Evolutionary conservation across 176 grass and related monocot genomes (phyloP).

Genomic region (Ensete glaucum): DNA sequence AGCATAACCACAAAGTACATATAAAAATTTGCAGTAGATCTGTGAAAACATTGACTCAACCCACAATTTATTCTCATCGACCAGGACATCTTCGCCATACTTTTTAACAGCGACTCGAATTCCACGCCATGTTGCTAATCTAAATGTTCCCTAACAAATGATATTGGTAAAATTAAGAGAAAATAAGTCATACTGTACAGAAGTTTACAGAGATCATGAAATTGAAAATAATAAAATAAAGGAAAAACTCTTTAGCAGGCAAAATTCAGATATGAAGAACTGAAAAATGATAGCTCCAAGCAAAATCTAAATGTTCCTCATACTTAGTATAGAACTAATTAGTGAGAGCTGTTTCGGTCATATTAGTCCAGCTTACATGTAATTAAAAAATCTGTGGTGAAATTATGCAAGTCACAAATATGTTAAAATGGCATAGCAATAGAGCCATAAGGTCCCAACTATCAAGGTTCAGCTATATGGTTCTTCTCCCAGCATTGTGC

Average conservation of each 20-base stretch:
- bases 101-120: conserved; percentile 86
- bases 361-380: neutral
- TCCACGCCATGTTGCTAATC: conserved; percentile 79
- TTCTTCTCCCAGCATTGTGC: neutral
- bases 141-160: conserved; percentile 62
- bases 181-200: neutral
- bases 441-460: neutral
- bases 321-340: neutral
- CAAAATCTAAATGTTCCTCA: neutral
- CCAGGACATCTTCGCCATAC: conserved; percentile 71
- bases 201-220: neutral
- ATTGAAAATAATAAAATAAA: neutral
- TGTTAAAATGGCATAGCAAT: neutral
- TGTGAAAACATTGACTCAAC: conserved; percentile 32
- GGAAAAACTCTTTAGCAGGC: neutral
- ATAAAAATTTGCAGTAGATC: conserved; percentile 18
- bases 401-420: neutral
- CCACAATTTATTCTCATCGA: conserved; percentile 88
- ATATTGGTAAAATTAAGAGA: neutral
- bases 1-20: conserved; percentile 8
- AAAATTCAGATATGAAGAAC: neutral
- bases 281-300: neutral
- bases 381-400: neutral
- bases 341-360: neutral
- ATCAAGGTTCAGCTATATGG: neutral